Evolutionary conservation across 1,139 yeast genomes (phyloP), one percentile per base, ranked within the genome.

Genomic region (Hyphopichia wangnamkhiaoensis): DNA sequence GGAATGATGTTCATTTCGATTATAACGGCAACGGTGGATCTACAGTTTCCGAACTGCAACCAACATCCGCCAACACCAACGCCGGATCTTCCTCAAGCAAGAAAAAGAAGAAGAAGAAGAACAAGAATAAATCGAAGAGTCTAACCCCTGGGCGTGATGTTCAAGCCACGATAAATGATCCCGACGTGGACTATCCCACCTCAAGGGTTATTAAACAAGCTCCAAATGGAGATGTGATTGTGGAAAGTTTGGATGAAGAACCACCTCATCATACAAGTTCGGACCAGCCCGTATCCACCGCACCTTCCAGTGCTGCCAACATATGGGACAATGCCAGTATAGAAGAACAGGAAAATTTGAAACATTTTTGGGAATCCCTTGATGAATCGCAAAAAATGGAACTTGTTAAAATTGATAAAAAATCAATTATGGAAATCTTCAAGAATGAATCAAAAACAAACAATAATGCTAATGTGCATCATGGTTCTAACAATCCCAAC

Each of bases 181-280:
- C 83, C 3, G 73, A 76, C 13, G 76, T 73, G 13, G 88, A 82
- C 13, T 85, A 85, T 55, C 94, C 94, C 1, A 72, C 79, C 5
- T 82, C 89, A 2, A 59, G 94, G 43, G 82, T 85, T 2, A 81
- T 85, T 47, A 84, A 82, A 53, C 84, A 82, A 55, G 84, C 80
- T 1, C 75, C 85, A 3, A 82, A 84, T 55, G 94, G 93, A 3
- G 86, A 83, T 51, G 86, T 85, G 20, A 74, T 84, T 45, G 86
- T 86, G 40, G 76, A 79, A 47, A 67, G 79, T 45, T 52, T 79
- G 47, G 70, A 71, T 36, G 67, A 59, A 19, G 55, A 52, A 37
- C 42, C 40, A 17, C 48, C 45, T 14, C 49, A 45, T 10, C 50
- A 49, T 10, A 50, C 50, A 19, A 42, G 45, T 25, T 44, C 45